Evolutionary conservation across 345 rosid species (phyloP), one percentile per base, ranked within the genome.

Genomic region (Pistacia vera): DNA sequence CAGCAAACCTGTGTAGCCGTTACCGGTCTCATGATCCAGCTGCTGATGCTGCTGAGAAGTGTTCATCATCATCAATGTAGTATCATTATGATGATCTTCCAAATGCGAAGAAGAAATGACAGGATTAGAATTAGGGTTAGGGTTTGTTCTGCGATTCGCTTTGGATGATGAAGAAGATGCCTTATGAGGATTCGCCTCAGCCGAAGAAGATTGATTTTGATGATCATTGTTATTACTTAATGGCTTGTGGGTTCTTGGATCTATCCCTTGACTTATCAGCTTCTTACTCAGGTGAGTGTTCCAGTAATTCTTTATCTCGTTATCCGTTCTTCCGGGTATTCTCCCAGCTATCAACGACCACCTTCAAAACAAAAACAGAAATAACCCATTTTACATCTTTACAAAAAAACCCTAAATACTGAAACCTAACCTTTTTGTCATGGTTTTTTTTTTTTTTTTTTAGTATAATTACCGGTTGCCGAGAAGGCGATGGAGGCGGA

Each of bases 301-400:
- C 93, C 93, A 89, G 79, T 89, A 89, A 67, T 89, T 89, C 91
- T 89, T 89, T 18, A 89, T 89, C 78, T 89, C 93, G 51, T 89
- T 89, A 54, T 89, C 93, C 1, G 93, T 89, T 1, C 93, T 79
- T 12, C 93, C 93, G 3, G 93, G 93, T 20, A 89, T 86, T 63
- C 93, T 86, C 5, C 93, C 93, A 5, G 93, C 93, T 46, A 89
- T 89, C 66, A 89, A 73, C 14, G 93, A 89, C 93, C 93, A 89
- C 77, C 93, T 66, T 54, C 60, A 44, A 58, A 33, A 55, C 17
- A 33, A 22, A 18, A 66, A 46, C 30, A 14, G 54, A 33, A 33
- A 17, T 54, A 54, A 25, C 72, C 28, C 35, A 2, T 4, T 28
- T 14, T 4, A 63, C 0, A 58, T n/a, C 28, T 4, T 13, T 30